Base-by-base conservation (phyloP, 2,329 filamentous ascomycete genomes). In the Lachnellula occidentalis region DNA sequence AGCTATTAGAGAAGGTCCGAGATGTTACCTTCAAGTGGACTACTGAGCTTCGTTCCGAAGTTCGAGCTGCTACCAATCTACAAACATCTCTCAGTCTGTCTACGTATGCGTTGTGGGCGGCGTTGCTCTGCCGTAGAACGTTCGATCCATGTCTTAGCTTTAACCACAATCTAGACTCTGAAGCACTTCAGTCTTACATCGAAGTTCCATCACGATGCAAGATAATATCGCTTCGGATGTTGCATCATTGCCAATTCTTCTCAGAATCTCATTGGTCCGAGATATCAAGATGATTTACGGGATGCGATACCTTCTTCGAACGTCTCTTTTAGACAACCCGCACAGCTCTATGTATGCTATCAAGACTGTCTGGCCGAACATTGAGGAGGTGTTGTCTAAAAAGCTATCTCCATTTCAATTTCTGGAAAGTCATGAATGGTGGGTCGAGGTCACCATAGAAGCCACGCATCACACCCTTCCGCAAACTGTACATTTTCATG, bases 121-220 rank as follows among this genome's bases (percentile, higher is more conserved):
- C 83, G 0, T 57, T 87, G 0, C 69, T 87, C 0, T 86, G 82
- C 49, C 70, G 74, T 22, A 69, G 73, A 2, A 80, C 78, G 0
- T 78, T 78, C 52, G 64, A 58, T 1, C 31, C 64, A 2, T 56
- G 57, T 48, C 3, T 55, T 12, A 53, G 58, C 0, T 14, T 27
- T 9, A 27, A 24, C n/a, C 17, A 5, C 2, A 4, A 17, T 8
- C n/a, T 60, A 3, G 37, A 56, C 34, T 2, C 54, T 7, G 37
- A 45, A 11, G 57, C 64, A 8, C 55, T 72, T 19, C 34, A 46
- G 2, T 54, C 14, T 24, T 76, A 74, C 47, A 60, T 77, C 31
- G 62, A 71, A 67, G 69, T 5, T 75, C 75, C 0, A 68, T 78
- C 0, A 61, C 69, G 0, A 54, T 83, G 14, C 76, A 81, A 42